Percentiles rank a stretch among this genome's conserved stretches.
Evolutionary conservation across 2,329 filamentous ascomycete genomes (phyloP).

Genomic region (Biscogniauxia marginata): DNA sequence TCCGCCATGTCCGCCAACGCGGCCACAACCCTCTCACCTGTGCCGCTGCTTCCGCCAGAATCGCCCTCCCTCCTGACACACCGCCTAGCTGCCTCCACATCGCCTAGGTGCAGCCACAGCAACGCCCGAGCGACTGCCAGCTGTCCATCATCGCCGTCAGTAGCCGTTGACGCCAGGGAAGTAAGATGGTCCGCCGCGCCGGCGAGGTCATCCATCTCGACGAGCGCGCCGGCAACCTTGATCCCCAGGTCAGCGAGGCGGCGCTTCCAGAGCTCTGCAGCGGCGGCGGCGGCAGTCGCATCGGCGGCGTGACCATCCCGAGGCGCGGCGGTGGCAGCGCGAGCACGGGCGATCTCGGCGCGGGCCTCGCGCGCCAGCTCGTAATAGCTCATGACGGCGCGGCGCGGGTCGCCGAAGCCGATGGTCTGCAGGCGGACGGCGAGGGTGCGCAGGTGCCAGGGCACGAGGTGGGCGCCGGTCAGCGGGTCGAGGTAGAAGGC

Average conservation of each 20-base stretch:
- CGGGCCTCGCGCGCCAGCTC: slow-evolving; percentile 81
- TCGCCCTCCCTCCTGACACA: slow-evolving; percentile 46
- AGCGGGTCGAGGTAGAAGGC: slow-evolving; percentile 55
- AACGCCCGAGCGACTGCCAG: slow-evolving; percentile 57
- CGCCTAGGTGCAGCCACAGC: slow-evolving; percentile 76
- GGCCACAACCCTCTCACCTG: slow-evolving; percentile 50
- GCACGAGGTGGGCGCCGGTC: slow-evolving; percentile 65
- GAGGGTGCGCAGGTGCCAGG: slow-evolving; percentile 83
- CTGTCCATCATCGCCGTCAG: slow-evolving; percentile 38
- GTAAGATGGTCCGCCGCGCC: slow-evolving; percentile 74
- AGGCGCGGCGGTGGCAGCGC: slow-evolving; percentile 39
- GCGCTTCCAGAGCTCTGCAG: slow-evolving; percentile 65
- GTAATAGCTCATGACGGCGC: slow-evolving; percentile 87
- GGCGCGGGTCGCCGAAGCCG: slow-evolving; percentile 78
- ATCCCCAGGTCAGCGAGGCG: slow-evolving; percentile 75
- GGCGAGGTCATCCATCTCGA: slow-evolving; percentile 85
- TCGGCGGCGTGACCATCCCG: neutral
- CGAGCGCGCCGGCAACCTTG: slow-evolving; percentile 62
- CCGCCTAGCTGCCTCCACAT: slow-evolving; percentile 64
- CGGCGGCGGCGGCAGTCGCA: slow-evolving; percentile 49
- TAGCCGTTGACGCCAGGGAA: slow-evolving; percentile 46
- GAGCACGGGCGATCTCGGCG: slow-evolving; percentile 52
- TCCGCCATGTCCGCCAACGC: slow-evolving; percentile 79
- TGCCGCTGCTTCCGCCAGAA: slow-evolving; percentile 34
- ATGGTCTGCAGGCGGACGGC: slow-evolving; percentile 81